A percentile compares a stretch with the other conserved stretches of the same genome.
phyloP scores from a whole-genome alignment of 352 stramenopile species.

The Phytophthora pluvialis region DNA sequence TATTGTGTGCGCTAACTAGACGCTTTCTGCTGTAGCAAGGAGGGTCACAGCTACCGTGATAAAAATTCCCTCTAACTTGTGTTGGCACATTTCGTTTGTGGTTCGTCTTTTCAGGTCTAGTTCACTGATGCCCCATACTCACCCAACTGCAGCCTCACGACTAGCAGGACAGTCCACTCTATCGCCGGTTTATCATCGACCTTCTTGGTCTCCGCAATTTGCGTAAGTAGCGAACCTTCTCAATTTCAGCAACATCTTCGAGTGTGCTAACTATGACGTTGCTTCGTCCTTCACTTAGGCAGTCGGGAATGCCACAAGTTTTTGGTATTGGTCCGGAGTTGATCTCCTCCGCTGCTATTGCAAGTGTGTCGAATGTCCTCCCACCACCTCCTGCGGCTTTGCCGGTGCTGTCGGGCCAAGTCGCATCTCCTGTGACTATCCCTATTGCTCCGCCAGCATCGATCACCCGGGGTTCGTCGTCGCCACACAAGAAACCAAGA shows the following conservation, averaged over 20 bases:
- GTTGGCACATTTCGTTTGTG: constrained; percentile 9
- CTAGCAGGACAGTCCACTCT: neutral
- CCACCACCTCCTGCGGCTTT: neutral
- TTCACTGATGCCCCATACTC: constrained; percentile 6
- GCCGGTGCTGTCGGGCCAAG: neutral
- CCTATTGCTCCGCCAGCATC: neutral
- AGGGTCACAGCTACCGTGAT: neutral
- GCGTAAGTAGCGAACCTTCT: neutral
- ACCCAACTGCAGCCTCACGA: neutral
- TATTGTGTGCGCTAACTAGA: constrained; percentile 13
- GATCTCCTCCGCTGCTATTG: neutral
- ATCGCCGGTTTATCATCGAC: constrained; percentile 4
- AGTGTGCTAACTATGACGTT: neutral
- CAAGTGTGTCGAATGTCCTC: neutral
- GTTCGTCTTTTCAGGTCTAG: neutral
- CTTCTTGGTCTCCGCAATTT: neutral
- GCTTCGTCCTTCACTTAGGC: neutral
- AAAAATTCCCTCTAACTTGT: constrained; percentile 15
- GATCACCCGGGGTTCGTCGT: neutral
- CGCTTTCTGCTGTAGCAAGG: no score
- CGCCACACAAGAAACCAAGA: neutral
- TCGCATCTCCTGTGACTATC: neutral
- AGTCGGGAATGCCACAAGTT: neutral
- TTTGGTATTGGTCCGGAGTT: neutral
- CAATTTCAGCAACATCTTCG: neutral